These are phyloP conservation scores for Colletotrichum simmondsii DNA, from an alignment of 2,329 filamentous ascomycete genomes.

Conservation along the genomic window DNA sequence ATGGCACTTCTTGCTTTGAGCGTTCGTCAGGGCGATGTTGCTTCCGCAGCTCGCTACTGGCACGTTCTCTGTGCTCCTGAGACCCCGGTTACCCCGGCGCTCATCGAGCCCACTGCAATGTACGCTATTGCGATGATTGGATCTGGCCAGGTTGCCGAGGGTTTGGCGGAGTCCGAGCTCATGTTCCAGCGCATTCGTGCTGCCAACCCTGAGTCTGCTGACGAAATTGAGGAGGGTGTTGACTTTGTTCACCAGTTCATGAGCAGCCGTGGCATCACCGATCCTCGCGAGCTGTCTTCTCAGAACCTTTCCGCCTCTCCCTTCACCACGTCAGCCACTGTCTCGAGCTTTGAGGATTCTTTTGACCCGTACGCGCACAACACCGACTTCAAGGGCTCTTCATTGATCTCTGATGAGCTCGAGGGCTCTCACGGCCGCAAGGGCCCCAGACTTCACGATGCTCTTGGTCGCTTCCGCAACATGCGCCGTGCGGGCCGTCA, in stretches of 20 bases:
- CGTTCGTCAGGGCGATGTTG: conserved; percentile 83
- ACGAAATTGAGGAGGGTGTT: conserved; percentile 88
- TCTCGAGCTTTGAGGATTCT: conserved; percentile 78
- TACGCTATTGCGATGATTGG: conserved; percentile 89
- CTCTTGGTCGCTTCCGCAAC: conserved; percentile 86
- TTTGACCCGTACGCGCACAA: conserved; percentile 92
- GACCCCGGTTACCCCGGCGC: conserved; percentile 67
- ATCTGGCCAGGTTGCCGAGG: conserved; percentile 85
- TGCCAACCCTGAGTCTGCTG: conserved; percentile 66
- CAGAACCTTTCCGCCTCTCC: conserved; percentile 56
- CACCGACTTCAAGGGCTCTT: conserved; percentile 94
- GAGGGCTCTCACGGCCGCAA: conserved; percentile 82
- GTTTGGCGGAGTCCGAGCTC: conserved; percentile 79
- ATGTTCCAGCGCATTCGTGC: conserved; percentile 89
- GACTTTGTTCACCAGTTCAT: conserved; percentile 74
- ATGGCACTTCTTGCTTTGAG: conserved; percentile 89
- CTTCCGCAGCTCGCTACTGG: conserved; percentile 84
- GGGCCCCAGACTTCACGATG: conserved; percentile 80
- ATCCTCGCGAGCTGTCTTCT: conserved; percentile 65
- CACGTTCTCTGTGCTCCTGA: conserved; percentile 73
- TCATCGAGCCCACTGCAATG: conserved; percentile 92
- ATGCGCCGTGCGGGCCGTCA: conserved; percentile 93
- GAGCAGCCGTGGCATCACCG: conserved; percentile 63
- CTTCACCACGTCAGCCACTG: conserved; percentile 64
- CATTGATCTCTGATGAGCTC: conserved; percentile 88